Evolutionary conservation across 306 rosid species (phyloP).

Genomic region (Ormosia emarginata): DNA sequence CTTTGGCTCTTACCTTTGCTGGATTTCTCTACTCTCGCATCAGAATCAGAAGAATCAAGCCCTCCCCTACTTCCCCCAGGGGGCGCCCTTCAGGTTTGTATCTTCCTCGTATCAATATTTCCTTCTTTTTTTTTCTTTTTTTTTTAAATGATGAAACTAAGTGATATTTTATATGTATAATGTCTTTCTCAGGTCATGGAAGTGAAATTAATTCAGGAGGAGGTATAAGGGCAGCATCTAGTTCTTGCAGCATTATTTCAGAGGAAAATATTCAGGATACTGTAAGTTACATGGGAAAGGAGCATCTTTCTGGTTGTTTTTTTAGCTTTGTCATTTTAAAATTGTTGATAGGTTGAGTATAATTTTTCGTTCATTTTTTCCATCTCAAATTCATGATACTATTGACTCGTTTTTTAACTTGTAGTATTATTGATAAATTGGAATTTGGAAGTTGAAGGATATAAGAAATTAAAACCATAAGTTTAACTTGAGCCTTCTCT

Average conservation of each 20-base stretch:
- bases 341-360: background rate
- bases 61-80: constrained; percentile 35
- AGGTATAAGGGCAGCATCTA: constrained; percentile 31
- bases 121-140: background rate
- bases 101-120: background rate
- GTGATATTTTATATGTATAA: constrained; percentile 14
- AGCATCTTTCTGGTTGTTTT: background rate
- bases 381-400: background rate
- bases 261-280: constrained; percentile 25
- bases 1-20: constrained; percentile 74
- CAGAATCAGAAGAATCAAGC: constrained; percentile 46
- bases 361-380: background rate
- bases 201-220: constrained; percentile 27
- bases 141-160: background rate
- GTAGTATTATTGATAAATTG: background rate
- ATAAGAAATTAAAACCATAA: background rate
- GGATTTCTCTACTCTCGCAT: constrained; percentile 59
- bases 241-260: constrained; percentile 31
- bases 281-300: constrained; percentile 20
- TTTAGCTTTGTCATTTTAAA: background rate
- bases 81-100: constrained; percentile 47
- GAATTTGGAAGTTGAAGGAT: constrained; percentile 31
- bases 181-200: constrained; percentile 29
- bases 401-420: background rate
- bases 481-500: background rate